Conservation (phyloP, 176 grass and related monocot genomes). For the Carex parvula region DNA sequence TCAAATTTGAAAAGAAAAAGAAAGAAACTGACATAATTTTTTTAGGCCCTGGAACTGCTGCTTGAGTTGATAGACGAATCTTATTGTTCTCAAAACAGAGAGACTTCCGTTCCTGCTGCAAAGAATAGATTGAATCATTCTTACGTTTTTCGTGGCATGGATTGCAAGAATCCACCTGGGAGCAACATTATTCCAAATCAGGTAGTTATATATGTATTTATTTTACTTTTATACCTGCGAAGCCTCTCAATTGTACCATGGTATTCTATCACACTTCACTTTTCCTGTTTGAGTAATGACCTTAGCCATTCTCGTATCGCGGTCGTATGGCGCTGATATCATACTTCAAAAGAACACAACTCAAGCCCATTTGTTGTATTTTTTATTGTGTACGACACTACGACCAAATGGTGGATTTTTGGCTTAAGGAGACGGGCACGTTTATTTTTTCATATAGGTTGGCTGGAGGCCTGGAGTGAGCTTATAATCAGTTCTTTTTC, state of each 20-base stretch:
- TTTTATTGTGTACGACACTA: background rate
- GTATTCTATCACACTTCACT: background rate
- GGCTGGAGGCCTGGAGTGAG: too few relatives aligned
- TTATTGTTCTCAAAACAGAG: constrained; percentile 30
- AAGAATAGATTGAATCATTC: constrained; percentile 23
- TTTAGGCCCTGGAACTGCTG: constrained; percentile 72
- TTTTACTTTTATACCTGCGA: background rate
- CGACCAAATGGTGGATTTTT: background rate
- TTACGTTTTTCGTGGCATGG: constrained; percentile 27
- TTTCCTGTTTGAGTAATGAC: background rate
- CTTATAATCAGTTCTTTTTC: too few relatives aligned
- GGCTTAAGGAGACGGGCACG: background rate
- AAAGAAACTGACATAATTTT: constrained; percentile 11
- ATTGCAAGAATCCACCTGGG: constrained; percentile 7
- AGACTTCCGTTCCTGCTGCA: constrained; percentile 7
- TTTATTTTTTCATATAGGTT: background rate
- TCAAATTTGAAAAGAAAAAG: background rate
- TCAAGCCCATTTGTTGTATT: background rate
- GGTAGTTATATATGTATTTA: constrained; percentile 36
- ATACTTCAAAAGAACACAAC: background rate
- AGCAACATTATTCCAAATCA: constrained; percentile 36
- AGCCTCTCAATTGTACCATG: background rate
- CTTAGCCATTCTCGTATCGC: background rate
- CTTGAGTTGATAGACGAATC: constrained; percentile 60
- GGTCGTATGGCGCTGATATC: background rate